phyloP scores from a whole-genome alignment of 2,329 filamentous ascomycete genomes.

The Beauveria australis region DNA sequence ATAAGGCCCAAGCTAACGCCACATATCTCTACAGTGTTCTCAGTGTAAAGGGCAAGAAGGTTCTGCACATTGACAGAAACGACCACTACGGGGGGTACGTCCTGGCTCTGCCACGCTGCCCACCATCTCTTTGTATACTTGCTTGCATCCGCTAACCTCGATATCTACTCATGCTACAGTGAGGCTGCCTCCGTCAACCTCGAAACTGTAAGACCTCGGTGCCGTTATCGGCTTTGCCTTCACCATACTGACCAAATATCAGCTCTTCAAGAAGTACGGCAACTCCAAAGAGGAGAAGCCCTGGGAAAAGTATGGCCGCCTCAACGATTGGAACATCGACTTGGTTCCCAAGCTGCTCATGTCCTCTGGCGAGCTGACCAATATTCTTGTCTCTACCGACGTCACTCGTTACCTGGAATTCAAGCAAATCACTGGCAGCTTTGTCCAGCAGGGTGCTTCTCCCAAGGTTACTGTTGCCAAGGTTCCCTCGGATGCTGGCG shows the following conservation, averaged over 20 bases:
- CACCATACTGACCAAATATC: slow-evolving; percentile 9
- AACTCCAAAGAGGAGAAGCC: slow-evolving; percentile 76
- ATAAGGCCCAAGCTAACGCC: slow-evolving; percentile 1
- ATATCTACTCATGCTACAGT: slow-evolving; percentile 29
- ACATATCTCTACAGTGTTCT: slow-evolving; percentile 56
- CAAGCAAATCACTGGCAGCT: slow-evolving; percentile 92
- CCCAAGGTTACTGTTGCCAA: slow-evolving; percentile 87
- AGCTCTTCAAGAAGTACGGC: slow-evolving; percentile 97
- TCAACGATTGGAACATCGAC: slow-evolving; percentile 99
- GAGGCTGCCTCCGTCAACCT: slow-evolving; percentile 97
- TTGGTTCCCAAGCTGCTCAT: slow-evolving; percentile 97
- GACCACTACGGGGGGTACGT: slow-evolving; percentile 95
- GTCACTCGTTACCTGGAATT: slow-evolving; percentile 85
- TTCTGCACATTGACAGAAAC: slow-evolving; percentile 97
- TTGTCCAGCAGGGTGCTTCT: slow-evolving; percentile 81
- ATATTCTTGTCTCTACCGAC: slow-evolving; percentile 95
- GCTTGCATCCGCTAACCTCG: not conserved
- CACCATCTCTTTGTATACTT: not conserved
- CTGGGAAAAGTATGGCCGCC: slow-evolving; percentile 94
- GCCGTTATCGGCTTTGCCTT: not conserved
- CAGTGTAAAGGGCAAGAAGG: slow-evolving; percentile 98
- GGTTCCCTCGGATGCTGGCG: slow-evolving; percentile 85
- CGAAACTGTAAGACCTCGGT: slow-evolving; percentile 59
- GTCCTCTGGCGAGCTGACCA: slow-evolving; percentile 96
- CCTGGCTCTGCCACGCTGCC: slow-evolving; percentile 6